Evolutionary conservation across 2,329 filamentous ascomycete species (phyloP), one percentile per base, ranked within the genome.

Genomic region (Fusarium nelsonii): DNA sequence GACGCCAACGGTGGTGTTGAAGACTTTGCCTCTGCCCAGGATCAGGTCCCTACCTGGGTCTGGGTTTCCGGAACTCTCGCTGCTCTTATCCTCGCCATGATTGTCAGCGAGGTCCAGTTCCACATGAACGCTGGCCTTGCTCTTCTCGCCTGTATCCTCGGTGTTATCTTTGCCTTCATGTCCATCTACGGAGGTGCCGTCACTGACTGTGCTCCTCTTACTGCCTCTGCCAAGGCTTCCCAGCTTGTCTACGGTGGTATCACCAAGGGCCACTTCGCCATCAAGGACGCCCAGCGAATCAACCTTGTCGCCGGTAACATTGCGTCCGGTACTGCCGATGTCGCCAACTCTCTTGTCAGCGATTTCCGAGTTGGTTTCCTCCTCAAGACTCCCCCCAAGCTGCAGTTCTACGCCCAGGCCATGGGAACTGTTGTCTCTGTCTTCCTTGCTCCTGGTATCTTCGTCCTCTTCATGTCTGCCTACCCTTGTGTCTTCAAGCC

Each of bases 311-410:
- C 89, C 41, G 89, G 89, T 68, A 81, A 81, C 72, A 81, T 88
- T 40, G 85, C 86, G 9, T 84, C 84, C 0, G 85, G 85, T 58
- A 84, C 84, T n/a, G 86, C 86, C 6, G 83, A 85, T 16, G 84
- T 87, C 8, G 79, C 85, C 44, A 84, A 81, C 37, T 80, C 84
- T 52, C 79, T 91, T 16, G 85, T 87, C 36, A 83, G 83, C 57
- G 90, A 92, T 73, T 91, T 91, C 84, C 84, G 89, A 34, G 88
- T 89, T 40, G 90, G 89, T 6, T 91, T 90, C 82, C 82, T 92
- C 6, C 85, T 92, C 55, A 82, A 85, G 65, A 91, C 89, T 0
- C 85, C 89, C 0, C 89, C 90, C 0, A 83, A 85, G 63, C 84
- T 88, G 75, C 90, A 92, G 77, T 92, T 88, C 83, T 82, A 89